Percentiles rank a stretch among this genome's conserved stretches.
These are phyloP conservation scores for Isatis tinctoria DNA, from an alignment of 345 rosid genomes.

Conservation along the genomic window DNA sequence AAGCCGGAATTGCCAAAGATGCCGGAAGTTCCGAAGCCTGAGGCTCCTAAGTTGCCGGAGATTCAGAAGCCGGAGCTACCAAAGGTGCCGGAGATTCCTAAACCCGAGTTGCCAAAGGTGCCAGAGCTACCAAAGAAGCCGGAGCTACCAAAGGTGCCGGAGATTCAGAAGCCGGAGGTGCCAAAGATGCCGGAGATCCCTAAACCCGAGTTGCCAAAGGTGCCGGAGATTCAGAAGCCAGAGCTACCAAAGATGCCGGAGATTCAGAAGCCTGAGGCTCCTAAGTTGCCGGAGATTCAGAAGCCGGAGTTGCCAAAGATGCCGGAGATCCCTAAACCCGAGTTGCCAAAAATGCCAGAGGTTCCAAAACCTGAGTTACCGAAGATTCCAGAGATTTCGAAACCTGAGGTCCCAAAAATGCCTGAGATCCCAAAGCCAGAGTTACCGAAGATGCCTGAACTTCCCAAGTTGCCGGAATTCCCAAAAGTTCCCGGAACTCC, in stretches of 20 bases:
- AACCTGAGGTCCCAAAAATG: conserved; percentile 18
- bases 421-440: conserved; percentile 16
- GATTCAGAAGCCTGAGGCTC: background rate
- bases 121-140: conserved; percentile 15
- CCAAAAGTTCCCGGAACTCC: conserved; percentile 24
- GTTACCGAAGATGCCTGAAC: conserved; percentile 8
- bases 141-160: too few relatives aligned
- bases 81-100: background rate
- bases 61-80: background rate
- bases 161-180: background rate
- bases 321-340: too few relatives aligned
- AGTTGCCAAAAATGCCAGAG: conserved; percentile 12
- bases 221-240: background rate
- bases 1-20: too few relatives aligned
- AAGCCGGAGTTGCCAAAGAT: too few relatives aligned
- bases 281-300: background rate
- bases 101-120: background rate
- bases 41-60: too few relatives aligned
- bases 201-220: background rate
- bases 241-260: background rate
- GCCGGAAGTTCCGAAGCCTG: too few relatives aligned
- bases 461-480: conserved; percentile 28
- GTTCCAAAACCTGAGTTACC: conserved; percentile 2
- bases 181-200: conserved; percentile 7
- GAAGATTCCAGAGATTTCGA: background rate